phyloP scores from a whole-genome alignment of 2,329 filamentous ascomycete species.

The Venturia oleaginea region DNA sequence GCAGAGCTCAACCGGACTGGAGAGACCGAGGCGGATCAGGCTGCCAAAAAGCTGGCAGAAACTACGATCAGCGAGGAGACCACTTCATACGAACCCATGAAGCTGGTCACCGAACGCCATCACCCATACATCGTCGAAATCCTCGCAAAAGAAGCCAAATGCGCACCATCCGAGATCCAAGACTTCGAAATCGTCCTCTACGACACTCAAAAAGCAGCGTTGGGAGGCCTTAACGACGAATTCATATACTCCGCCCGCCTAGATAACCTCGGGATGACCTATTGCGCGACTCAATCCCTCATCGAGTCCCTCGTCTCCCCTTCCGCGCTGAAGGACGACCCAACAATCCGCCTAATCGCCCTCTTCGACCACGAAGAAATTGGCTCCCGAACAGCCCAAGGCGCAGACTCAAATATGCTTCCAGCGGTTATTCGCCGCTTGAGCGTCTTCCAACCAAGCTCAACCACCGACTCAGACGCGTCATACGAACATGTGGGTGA shows the following conservation, averaged over 20 bases:
- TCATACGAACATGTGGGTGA: constrained; percentile 42
- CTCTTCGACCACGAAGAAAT: constrained; percentile 99
- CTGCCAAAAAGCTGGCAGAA: constrained; percentile 32
- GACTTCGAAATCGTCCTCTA: constrained; percentile 98
- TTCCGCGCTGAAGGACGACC: constrained; percentile 62
- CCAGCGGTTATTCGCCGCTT: constrained; percentile 80
- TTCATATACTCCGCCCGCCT: constrained; percentile 93
- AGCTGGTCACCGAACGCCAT: constrained; percentile 70
- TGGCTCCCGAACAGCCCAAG: constrained; percentile 83
- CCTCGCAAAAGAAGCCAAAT: constrained; percentile 70
- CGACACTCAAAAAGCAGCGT: constrained; percentile 82
- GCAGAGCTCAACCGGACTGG: constrained; percentile 77
- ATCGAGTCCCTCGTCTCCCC: constrained; percentile 64
- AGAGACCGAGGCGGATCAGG: constrained; percentile 40
- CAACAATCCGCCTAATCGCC: constrained; percentile 78
- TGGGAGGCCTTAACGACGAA: constrained; percentile 86
- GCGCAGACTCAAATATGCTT: constrained; percentile 84
- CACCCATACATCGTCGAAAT: constrained; percentile 80
- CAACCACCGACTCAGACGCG: constrained; percentile 30
- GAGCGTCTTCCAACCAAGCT: constrained; percentile 59
- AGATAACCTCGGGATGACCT: constrained; percentile 95
- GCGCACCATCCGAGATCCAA: constrained; percentile 60
- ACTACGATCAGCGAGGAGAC: constrained; percentile 25
- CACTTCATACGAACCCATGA: constrained; percentile 60
- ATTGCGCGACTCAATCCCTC: constrained; percentile 77